phyloP scores from a whole-genome alignment of 148 eudicot genomes.

The Amaranthus cruentus region DNA sequence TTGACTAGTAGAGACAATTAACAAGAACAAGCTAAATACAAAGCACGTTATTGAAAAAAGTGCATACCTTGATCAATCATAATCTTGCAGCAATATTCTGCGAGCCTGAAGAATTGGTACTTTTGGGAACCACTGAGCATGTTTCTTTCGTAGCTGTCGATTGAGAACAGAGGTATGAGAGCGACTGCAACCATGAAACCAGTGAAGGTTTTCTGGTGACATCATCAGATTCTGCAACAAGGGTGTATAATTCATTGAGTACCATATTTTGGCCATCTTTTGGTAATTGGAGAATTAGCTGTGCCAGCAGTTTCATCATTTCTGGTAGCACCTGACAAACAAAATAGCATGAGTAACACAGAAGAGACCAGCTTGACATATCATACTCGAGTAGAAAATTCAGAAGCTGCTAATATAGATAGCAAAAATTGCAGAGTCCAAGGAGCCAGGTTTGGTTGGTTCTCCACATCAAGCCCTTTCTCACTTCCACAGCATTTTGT shows the following conservation, averaged over 20 bases:
- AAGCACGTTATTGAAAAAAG: not conserved
- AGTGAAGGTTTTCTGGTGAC: slow-evolving; percentile 74
- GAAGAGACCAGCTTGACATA: not conserved
- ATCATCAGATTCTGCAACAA: slow-evolving; percentile 92
- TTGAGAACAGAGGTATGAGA: slow-evolving; percentile 74
- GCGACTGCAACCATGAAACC: slow-evolving; percentile 90
- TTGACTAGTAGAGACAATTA: not conserved
- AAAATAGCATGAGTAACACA: not conserved
- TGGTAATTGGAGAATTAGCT: slow-evolving; percentile 53
- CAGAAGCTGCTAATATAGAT: not conserved
- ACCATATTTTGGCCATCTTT: slow-evolving; percentile 55
- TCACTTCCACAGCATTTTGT: no score
- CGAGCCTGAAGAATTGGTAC: slow-evolving; percentile 28
- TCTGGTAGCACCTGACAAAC: slow-evolving; percentile 70
- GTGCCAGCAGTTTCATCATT: slow-evolving; percentile 77
- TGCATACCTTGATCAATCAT: slow-evolving; percentile 13
- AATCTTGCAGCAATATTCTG: slow-evolving; percentile 41
- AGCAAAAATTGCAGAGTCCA: not conserved
- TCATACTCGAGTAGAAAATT: not conserved
- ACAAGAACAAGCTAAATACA: not conserved
- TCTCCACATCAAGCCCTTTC: not conserved
- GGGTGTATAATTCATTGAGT: slow-evolving; percentile 64
- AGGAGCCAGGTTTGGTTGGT: not conserved
- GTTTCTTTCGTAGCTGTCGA: slow-evolving; percentile 18
- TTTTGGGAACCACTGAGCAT: slow-evolving; percentile 24